Conservation (phyloP, 129 eudicot genomes). For the Escallonia herrerae region DNA sequence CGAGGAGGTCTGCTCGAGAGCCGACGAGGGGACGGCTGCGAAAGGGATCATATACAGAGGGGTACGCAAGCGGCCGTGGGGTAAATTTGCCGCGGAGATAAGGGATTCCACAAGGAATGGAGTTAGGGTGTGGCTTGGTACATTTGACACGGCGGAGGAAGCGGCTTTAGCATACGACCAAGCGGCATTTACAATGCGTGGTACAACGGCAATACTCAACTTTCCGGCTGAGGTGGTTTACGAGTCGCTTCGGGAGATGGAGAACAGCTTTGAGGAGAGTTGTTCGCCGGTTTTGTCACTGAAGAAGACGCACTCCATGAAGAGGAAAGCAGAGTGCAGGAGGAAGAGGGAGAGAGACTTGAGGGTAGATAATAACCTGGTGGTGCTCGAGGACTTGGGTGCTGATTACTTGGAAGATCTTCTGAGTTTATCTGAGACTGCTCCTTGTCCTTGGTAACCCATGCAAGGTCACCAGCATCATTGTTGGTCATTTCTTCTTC, state of each 20-base stretch:
- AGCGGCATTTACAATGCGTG: slow-evolving; percentile 31
- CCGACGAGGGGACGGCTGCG: not conserved
- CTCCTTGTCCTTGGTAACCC: not conserved
- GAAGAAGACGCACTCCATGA: slow-evolving; percentile 24
- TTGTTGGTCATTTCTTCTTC: no score
- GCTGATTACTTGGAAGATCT: slow-evolving; percentile 33
- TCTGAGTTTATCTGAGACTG: slow-evolving; percentile 9
- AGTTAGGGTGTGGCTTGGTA: slow-evolving; percentile 35
- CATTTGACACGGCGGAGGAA: slow-evolving; percentile 39
- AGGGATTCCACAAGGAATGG: slow-evolving; percentile 37
- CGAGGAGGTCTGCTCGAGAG: no score
- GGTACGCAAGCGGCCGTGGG: slow-evolving; percentile 39
- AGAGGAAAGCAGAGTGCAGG: slow-evolving; percentile 18
- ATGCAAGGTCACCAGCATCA: no score
- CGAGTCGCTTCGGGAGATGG: slow-evolving; percentile 29
- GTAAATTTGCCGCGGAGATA: slow-evolving; percentile 39
- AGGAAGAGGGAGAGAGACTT: slow-evolving; percentile 7
- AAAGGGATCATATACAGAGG: slow-evolving; percentile 22
- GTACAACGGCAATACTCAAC: slow-evolving; percentile 22
- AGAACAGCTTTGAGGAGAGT: slow-evolving; percentile 22
- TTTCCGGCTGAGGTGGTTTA: slow-evolving; percentile 24
- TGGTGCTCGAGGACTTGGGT: slow-evolving; percentile 38
- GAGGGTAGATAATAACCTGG: slow-evolving; percentile 14
- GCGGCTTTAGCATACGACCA: slow-evolving; percentile 41
- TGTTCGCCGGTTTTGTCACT: slow-evolving; percentile 38